Conservation (phyloP, 768 basidiomycete species). For the Sporobolomyces roseus region DNA sequence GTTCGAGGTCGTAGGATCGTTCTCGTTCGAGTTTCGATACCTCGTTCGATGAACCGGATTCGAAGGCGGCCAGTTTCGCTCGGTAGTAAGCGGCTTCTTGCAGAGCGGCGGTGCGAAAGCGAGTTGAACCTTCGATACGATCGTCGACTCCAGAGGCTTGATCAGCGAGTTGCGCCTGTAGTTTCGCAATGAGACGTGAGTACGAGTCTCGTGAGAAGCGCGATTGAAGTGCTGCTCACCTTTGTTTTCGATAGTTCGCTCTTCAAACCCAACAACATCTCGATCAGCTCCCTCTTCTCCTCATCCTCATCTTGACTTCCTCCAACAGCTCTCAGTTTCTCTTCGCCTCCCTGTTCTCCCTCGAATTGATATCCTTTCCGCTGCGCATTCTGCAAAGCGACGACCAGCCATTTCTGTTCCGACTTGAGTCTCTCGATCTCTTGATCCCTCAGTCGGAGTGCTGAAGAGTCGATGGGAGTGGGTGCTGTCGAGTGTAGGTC, state of each 20-base stretch:
- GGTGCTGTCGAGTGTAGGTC: constrained; percentile 8
- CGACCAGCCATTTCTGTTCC: constrained; percentile 80
- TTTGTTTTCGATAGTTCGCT: constrained; percentile 80
- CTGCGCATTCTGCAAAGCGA: constrained; percentile 68
- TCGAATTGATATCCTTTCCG: constrained; percentile 64
- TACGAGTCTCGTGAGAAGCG: not conserved
- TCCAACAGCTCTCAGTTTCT: constrained; percentile 5
- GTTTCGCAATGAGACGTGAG: not conserved
- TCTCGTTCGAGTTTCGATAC: constrained; percentile 69
- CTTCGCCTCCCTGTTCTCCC: not conserved
- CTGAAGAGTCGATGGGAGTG: constrained; percentile 6
- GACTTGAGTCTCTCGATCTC: constrained; percentile 73
- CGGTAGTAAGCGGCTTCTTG: constrained; percentile 96
- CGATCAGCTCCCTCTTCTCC: constrained; percentile 49
- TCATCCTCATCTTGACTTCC: constrained; percentile 2
- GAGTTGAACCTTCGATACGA: constrained; percentile 72
- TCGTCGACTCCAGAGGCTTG: constrained; percentile 61
- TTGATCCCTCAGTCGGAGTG: constrained; percentile 25
- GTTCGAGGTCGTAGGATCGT: constrained; percentile 69
- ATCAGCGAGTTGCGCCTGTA: constrained; percentile 59
- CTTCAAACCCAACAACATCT: constrained; percentile 77
- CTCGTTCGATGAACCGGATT: constrained; percentile 65
- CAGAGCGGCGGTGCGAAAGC: constrained; percentile 67
- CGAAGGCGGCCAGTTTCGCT: constrained; percentile 84
- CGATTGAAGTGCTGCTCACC: constrained; percentile 54